Evolutionary conservation across 768 basidiomycete genomes (phyloP), one percentile per base, ranked within the genome.

Genomic region (Kwoniella dendrophila): DNA sequence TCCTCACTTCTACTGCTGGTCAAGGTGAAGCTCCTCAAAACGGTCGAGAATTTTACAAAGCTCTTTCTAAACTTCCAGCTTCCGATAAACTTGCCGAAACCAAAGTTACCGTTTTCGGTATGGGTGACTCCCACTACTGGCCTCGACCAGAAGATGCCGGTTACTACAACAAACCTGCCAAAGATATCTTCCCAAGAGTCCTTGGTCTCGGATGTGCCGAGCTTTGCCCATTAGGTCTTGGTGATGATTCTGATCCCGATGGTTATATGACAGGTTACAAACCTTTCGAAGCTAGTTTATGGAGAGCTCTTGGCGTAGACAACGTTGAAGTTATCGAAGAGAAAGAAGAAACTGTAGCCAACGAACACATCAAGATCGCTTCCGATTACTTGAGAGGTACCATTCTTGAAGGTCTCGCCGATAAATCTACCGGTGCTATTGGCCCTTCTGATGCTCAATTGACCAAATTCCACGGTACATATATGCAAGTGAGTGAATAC

Each of bases 111-210:
- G 92, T 98, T 44, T 96, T 98, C 69, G 95, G 83, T 49, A 89
- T 99, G 86, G 96, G 96, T 63, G 96, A 99, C 79, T 94, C 90
- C 77, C 94, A 96, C 80, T 99, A 99, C 82, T 99, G 96, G 96
- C 96, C 96, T 8, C 86, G 96, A 41, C 85, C 90, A 18, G 93
- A 98, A 79, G 96, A 98, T 73, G 88, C 88, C n/a, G 90, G 92
- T 71, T 98, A 95, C 80, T 99, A 97, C 83, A 99, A 98, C 84
- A 96, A 92, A 80, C 87, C 95, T 0, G 85, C 87, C 18, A 94
- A 92, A 80, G 95, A 98, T 64, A 86, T 98, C 53, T 88, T 93
- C 80, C 81, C 83, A 24, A 87, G 87, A 18, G 82, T 98, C 18
- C 86, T 87, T 75, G 84, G 85, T 53, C 85, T 96, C 45, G 91